Conservation (phyloP, 345 rosid species). For the Eucalyptus melliodora region DNA sequence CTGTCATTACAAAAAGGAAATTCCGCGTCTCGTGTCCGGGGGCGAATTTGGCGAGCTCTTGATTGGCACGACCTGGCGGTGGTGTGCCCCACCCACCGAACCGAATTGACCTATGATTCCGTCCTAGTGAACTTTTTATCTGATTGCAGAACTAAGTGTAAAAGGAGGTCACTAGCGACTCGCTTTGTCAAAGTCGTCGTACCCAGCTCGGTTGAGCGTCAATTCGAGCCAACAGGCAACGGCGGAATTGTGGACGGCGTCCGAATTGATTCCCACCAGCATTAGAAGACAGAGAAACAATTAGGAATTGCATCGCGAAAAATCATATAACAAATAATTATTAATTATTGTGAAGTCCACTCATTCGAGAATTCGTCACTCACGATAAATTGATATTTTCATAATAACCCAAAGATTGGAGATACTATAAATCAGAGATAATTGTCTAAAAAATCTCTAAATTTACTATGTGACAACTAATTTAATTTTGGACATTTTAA, state of each 20-base stretch:
- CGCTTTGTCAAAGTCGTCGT: background rate
- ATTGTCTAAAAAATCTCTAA: no score
- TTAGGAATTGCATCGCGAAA: accelerated
- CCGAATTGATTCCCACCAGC: no score
- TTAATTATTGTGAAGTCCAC: accelerated
- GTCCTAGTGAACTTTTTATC: background rate
- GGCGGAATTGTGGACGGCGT: background rate
- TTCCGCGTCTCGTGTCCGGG: background rate
- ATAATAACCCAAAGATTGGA: no score
- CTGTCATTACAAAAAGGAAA: accelerated
- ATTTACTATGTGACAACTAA: no score
- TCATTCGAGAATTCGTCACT: accelerated
- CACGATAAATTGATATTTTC: no score
- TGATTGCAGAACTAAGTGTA: accelerated
- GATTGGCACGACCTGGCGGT: background rate
- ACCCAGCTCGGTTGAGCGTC: background rate
- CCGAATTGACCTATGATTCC: background rate
- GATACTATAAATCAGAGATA: background rate
- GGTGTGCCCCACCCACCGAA: background rate
- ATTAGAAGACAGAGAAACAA: no score
- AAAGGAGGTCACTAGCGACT: background rate
- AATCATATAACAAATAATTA: no score
- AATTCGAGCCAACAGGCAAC: background rate
- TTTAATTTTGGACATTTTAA: background rate
- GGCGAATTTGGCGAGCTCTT: no score